Base-by-base conservation (phyloP, 768 basidiomycete species). In the Aureoboletus auriporus region DNA sequence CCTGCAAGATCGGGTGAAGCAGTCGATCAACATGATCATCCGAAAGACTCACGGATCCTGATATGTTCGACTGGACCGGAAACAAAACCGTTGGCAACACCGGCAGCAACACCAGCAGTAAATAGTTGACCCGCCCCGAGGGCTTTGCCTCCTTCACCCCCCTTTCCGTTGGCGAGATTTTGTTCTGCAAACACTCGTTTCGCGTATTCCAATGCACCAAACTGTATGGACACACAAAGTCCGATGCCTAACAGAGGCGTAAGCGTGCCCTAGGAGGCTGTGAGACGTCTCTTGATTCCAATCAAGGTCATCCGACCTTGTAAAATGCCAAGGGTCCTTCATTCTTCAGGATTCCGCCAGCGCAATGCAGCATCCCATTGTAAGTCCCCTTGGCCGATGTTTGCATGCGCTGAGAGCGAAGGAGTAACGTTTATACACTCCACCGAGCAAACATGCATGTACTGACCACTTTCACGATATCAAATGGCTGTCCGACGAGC, bases 1-100 rank as follows among this genome's bases (percentile, higher is more conserved):
- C 93, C 91, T 94, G 57, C 5, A 16, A 46, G 9, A 40, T 54
- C 11, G 14, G n/a, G 41, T 60, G 35, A 58, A 45, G 42, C 26
- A 5, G 13, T 27, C 23, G 16, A 17, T 20, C 9, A 14, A 30
- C 11, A 0, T 17, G 39, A 40, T 50, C 47, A 39, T 41, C 33
- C 20, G 17, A 43, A 50, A 30, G 28, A 44, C 56, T 36, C 47
- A 64, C 61, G 61, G 39, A 97, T 98, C 71, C 94, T 89, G 64
- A 97, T 93, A 63, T 97, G 94, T 67, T 98, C 94, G 14, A 98
- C 94, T 6, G 94, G 95, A 1, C 93, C 93, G 1, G 93, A 94
- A 33, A 96, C 93, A 50, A 95, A 75, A 27, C 91, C 86, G 62
- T 97, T 98, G 9, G 90, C 84, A 26, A 96, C 68, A 26, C 95